Base-by-base conservation (phyloP, 495 filamentous ascomycete species). In the Xylaria bambusicola region DNA sequence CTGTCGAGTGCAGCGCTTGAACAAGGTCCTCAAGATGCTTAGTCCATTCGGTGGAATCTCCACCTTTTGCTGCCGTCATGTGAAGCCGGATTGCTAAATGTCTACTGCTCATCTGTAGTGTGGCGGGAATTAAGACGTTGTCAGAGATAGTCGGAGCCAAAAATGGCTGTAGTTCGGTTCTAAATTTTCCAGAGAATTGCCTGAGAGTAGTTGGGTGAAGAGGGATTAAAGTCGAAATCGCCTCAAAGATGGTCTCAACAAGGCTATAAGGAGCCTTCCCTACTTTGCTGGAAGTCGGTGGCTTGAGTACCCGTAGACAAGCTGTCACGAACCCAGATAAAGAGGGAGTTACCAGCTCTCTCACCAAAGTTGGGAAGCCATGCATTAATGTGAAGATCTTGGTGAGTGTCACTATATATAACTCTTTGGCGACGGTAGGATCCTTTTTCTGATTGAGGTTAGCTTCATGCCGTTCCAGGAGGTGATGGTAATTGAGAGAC, bases 301-400 rank as follows among this genome's bases (percentile, higher is more conserved):
- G 73, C 36, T 83, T 84, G 51, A 89, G 73, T 23, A 91, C 74
- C 66, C 88, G 86, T 20, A 96, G 72, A 52, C 89, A 91, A 6
- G 86, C 79, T 9, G 84, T 85, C 52, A 90, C 80, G 62, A 91
- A 95, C 5, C 79, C 75, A 15, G 89, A 85, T 13, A 97, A 77
- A 17, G 84, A 88, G 9, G 92, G 92, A 3, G 91, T 95, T 1
- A 90, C 92, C 61, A 95, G 88, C 68, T 96, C 92, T 63, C 92
- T 80, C n/a, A 93, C 79, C 21, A 96, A 78, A 17, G 88, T 92
- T 38, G 86, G 89, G 73, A 91, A 89, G 50, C 85, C 84, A 63
- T 91, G 91, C 55, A 90, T 88, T 21, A 93, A 79, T 53, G 85
- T 79, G 78, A 91, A 96, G 56, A 95, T 92, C 62, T 88, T 87